These are phyloP conservation scores for Pythium vanterpoolii DNA, from an alignment of 352 stramenopile species.

Conservation along the genomic window DNA sequence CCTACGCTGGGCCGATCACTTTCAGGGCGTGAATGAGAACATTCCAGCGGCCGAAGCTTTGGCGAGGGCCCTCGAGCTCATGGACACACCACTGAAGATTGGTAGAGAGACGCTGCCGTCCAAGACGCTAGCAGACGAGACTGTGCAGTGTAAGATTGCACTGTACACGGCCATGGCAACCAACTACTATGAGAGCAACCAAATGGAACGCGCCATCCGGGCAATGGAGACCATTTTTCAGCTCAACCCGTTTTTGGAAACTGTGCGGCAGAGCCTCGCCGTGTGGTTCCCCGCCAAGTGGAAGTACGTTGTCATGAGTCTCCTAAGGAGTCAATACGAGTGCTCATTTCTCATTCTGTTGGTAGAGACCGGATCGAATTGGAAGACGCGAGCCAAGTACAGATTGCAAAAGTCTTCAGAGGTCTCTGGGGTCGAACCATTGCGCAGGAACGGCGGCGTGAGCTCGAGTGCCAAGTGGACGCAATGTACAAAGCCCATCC, in stretches of 20 bases:
- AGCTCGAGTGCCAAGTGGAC: constrained; percentile 27
- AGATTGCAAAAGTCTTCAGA: constrained; percentile 59
- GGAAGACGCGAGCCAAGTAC: constrained; percentile 61
- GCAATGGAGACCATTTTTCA: constrained; percentile 66
- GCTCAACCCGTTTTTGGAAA: constrained; percentile 49
- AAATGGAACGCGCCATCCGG: constrained; percentile 73
- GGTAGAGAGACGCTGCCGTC: neutral
- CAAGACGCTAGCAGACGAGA: neutral
- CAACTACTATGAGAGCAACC: constrained; percentile 74
- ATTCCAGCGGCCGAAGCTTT: constrained; percentile 53
- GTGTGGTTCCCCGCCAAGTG: constrained; percentile 74
- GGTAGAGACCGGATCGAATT: constrained; percentile 54
- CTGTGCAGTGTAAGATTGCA: constrained; percentile 24
- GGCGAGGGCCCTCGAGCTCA: constrained; percentile 45
- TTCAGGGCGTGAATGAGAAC: constrained; percentile 39
- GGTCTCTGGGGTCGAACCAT: constrained; percentile 51
- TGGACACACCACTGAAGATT: constrained; percentile 20
- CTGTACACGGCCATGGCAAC: constrained; percentile 54
- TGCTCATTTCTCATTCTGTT: neutral
- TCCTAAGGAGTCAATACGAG: neutral
- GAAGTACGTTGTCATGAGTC: constrained; percentile 36
- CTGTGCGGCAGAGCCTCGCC: constrained; percentile 44
- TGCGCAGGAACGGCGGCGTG: constrained; percentile 18
- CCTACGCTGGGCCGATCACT: constrained; percentile 43
- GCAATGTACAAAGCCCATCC: constrained; percentile 31